Evolutionary conservation across 306 rosid genomes (phyloP).

Genomic region (Pueraria montana): DNA sequence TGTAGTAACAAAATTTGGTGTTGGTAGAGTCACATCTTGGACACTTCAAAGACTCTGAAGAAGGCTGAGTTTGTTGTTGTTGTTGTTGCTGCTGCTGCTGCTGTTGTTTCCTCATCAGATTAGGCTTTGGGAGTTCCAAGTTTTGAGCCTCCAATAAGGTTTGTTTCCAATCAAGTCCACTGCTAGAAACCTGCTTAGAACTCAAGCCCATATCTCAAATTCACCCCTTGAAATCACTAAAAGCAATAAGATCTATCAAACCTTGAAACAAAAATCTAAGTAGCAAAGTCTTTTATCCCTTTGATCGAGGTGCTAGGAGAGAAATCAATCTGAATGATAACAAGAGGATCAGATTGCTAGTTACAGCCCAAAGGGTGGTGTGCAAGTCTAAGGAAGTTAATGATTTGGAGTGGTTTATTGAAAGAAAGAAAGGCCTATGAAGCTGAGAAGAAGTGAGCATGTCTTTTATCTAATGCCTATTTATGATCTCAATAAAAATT

Average conservation of each 20-base stretch:
- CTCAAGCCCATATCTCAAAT: constrained; percentile 84
- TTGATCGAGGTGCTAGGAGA: constrained; percentile 60
- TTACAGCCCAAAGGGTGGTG: constrained; percentile 6
- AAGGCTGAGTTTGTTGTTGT: constrained; percentile 49
- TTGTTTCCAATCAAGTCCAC: constrained; percentile 78
- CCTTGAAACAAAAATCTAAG: not conserved
- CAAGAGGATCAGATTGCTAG: constrained; percentile 50
- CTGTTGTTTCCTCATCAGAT: constrained; percentile 49
- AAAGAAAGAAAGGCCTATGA: constrained; percentile 59
- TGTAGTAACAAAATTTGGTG: constrained; percentile 96
- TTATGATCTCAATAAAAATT: constrained; percentile 18
- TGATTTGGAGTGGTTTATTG: constrained; percentile 42
- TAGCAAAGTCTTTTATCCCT: constrained; percentile 40
- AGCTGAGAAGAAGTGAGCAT: constrained; percentile 73
- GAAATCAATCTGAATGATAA: constrained; percentile 56
- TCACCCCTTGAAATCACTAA: constrained; percentile 5
- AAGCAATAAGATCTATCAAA: not conserved
- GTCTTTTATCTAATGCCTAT: constrained; percentile 50
- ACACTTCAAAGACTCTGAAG: constrained; percentile 72
- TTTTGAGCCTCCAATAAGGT: constrained; percentile 64
- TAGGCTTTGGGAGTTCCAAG: constrained; percentile 69
- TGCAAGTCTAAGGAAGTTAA: constrained; percentile 14
- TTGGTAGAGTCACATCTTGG: constrained; percentile 92
- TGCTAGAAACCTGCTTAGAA: constrained; percentile 78
- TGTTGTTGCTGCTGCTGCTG: constrained; percentile 18